Base-by-base conservation (phyloP, 495 filamentous ascomycete species). In the Daldinia childiae region DNA sequence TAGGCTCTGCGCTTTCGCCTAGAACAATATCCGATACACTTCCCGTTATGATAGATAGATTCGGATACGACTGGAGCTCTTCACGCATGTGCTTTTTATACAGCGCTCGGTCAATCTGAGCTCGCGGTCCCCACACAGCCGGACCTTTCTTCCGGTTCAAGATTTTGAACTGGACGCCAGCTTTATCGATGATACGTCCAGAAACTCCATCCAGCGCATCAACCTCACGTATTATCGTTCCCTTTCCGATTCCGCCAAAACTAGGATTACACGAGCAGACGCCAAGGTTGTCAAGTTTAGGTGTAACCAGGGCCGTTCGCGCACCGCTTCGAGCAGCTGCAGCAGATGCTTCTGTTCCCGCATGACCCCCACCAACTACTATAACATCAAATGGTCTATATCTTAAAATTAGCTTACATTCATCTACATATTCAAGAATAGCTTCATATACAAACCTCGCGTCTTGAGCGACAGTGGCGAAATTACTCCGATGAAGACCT, bases 231-330 rank as follows among this genome's bases (percentile, higher is more conserved):
- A 99, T 83, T 86, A 99, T 98, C 15, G 92, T 98, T 9, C 95
- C 95, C 79, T 99, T 99, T n/a, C 95, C 95, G 72, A 99, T 99
- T 34, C 95, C 95, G 52, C 95, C 95, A 77, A 99, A 97, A 64
- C 92, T 95, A 29, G 95, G 95, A 79, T 99, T 99, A 83, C 95
- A 99, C 58, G 95, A 98, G 81, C 96, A 98, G 21, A 95, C 91
- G 38, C 95, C 95, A 29, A 99, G 90, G 74, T 97, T 97, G 57
- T 93, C 89, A 61, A 94, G 76, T 63, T 89, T 91, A 55, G 92
- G 94, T 4, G 95, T 99, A 39, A 99, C 85, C 62, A 99, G 87
- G 4, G 92, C 94, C 5, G 95, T 99, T 64, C 90, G 89, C 58
- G 96, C 95, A 38, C 95, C 95, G 17, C 91, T 88, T 30, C 95